Conservation (phyloP, 2,329 filamentous ascomycete genomes). For the Ascochyta pisi region DNA sequence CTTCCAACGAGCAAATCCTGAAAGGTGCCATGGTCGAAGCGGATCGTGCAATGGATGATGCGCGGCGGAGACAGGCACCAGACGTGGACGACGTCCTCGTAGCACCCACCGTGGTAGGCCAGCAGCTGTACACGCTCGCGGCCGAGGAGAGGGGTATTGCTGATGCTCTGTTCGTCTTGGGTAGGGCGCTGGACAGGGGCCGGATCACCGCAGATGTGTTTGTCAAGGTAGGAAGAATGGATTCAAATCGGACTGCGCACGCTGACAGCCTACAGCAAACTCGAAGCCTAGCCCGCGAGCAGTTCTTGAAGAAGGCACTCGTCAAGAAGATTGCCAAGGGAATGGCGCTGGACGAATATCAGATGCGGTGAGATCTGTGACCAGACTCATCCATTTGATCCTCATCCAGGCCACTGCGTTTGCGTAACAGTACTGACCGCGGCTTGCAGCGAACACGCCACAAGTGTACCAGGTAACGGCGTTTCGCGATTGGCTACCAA, state of each 20-base stretch:
- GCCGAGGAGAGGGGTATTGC: conserved; percentile 87
- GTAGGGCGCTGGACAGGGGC: conserved; percentile 75
- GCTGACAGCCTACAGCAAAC: conserved; percentile 58
- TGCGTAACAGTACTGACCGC: background rate
- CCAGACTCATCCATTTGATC: background rate
- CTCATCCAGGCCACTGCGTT: background rate
- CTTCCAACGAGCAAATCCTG: conserved; percentile 79
- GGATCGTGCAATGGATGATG: conserved; percentile 76
- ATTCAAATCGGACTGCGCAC: background rate
- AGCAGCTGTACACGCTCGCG: conserved; percentile 87
- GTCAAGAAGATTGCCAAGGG: conserved; percentile 78
- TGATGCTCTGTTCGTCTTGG: conserved; percentile 85
- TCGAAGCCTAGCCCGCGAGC: conserved; percentile 75
- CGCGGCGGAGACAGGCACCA: conserved; percentile 72
- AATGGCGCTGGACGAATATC: conserved; percentile 68
- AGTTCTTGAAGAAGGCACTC: conserved; percentile 83
- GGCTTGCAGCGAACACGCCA: background rate
- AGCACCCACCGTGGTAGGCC: conserved; percentile 90
- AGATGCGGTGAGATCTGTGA: conserved; percentile 32
- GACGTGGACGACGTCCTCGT: conserved; percentile 90
- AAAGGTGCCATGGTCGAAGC: conserved; percentile 79
- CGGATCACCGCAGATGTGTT: conserved; percentile 75
- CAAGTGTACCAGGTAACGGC: background rate
- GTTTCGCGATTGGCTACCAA: background rate
- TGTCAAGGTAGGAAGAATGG: conserved; percentile 64